Evolutionary conservation across 257 asterid species (phyloP).

Genomic region (Oldenlandia corymbosa): DNA sequence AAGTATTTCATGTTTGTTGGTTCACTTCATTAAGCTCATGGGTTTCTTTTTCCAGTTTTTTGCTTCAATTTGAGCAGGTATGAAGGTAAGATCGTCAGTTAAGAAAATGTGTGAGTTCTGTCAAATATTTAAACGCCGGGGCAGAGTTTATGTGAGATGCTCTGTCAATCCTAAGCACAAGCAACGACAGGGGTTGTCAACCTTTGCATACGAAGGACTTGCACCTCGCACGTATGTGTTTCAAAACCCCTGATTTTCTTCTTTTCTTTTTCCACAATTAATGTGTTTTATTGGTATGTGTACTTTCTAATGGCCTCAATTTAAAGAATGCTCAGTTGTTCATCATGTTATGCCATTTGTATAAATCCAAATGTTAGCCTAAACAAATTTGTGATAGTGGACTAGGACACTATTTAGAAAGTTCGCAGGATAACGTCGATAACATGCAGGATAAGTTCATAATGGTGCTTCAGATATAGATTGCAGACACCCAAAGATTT

Average conservation of each 20-base stretch:
- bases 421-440: not conserved
- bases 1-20: not conserved
- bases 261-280: not conserved
- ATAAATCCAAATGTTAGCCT: not conserved
- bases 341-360: not conserved
- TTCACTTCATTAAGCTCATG: not conserved
- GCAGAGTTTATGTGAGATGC: conserved; percentile 83
- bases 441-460: not conserved
- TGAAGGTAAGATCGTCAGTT: conserved; percentile 97
- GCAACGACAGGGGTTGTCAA: conserved; percentile 85
- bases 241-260: not conserved
- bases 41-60: not conserved
- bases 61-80: conserved; percentile 31
- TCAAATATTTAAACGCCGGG: conserved; percentile 77
- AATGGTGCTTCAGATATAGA: not conserved
- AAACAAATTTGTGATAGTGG: not conserved
- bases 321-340: not conserved
- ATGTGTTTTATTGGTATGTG: not conserved
- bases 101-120: conserved; percentile 94
- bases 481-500: not conserved
- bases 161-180: conserved; percentile 93
- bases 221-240: conserved; percentile 46
- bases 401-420: not conserved
- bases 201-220: conserved; percentile 68
- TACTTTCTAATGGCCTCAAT: not conserved